These are phyloP conservation scores for Vitis hybrid DNA, from an alignment of 177 flowering plant species.

Conservation along the genomic window DNA sequence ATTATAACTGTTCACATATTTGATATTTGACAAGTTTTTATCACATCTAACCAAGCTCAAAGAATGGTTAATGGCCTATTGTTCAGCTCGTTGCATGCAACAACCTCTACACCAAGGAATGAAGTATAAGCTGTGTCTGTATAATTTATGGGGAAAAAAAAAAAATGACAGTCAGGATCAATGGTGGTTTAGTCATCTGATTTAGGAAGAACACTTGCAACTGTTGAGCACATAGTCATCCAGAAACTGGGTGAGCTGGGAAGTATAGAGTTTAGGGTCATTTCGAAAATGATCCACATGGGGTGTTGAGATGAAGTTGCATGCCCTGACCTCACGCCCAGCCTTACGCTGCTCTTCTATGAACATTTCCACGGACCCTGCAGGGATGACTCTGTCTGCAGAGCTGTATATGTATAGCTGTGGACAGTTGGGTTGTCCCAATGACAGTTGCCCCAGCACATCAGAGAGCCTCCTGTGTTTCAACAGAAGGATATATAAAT, in stretches of 20 bases:
- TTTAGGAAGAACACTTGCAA: conserved; percentile 41
- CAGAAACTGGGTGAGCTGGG: conserved; percentile 76
- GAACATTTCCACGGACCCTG: conserved; percentile 75
- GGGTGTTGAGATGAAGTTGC: conserved; percentile 84
- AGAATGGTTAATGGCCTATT: too few relatives aligned
- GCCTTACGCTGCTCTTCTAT: conserved; percentile 68
- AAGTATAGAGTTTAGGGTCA: conserved; percentile 68
- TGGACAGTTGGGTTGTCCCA: conserved; percentile 79
- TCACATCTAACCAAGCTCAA: too few relatives aligned
- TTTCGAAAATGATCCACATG: conserved; percentile 96
- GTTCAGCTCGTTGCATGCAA: too few relatives aligned
- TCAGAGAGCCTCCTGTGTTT: conserved; percentile 82
- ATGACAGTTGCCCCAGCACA: conserved; percentile 61
- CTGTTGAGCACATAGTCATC: conserved; percentile 69
- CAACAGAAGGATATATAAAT: not conserved
- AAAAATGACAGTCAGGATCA: conserved; percentile 6
- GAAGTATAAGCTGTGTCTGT: too few relatives aligned
- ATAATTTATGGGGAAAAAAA: not conserved
- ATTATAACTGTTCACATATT: too few relatives aligned
- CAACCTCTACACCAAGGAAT: too few relatives aligned
- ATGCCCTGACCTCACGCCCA: conserved; percentile 86
- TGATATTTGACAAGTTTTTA: too few relatives aligned
- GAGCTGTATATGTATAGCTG: conserved; percentile 89
- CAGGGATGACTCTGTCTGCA: conserved; percentile 92
- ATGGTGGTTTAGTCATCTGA: not conserved